Percentiles rank a stretch among this genome's conserved stretches.
These are phyloP conservation scores for Nepenthes gracilis DNA, from an alignment of 148 eudicot species.

Conservation along the genomic window DNA sequence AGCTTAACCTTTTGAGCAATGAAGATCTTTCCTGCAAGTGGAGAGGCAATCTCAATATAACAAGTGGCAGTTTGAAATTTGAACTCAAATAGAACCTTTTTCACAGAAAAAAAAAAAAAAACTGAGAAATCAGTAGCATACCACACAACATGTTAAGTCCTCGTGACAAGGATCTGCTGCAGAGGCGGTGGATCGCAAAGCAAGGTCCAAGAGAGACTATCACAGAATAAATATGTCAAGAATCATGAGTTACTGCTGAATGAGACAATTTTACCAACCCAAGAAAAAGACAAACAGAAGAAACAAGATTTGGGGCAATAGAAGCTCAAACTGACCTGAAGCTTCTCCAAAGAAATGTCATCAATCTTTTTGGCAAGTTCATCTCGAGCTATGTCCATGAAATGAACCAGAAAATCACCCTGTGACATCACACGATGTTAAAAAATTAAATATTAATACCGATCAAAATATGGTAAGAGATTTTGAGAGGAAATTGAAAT, in stretches of 20 bases:
- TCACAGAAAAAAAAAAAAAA: conserved; percentile 1
- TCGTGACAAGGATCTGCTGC: conserved; percentile 96
- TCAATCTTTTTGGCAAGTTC: conserved; percentile 76
- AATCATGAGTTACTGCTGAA: background rate
- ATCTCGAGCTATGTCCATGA: conserved; percentile 96
- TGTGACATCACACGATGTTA: conserved; percentile 15
- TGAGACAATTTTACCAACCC: background rate
- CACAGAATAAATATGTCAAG: conserved; percentile 10
- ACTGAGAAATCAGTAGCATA: conserved; percentile 20
- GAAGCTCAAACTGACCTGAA: conserved; percentile 53
- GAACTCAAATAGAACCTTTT: background rate
- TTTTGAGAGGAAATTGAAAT: no score
- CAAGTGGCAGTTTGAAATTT: background rate
- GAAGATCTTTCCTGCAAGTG: conserved; percentile 69
- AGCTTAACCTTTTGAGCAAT: conserved; percentile 61
- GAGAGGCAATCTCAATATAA: conserved; percentile 9
- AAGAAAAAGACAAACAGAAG: conserved; percentile 3
- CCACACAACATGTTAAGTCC: conserved; percentile 92
- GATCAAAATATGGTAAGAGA: background rate
- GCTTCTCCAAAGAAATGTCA: conserved; percentile 86
- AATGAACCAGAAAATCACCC: conserved; percentile 99
- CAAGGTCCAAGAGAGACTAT: conserved; percentile 95
- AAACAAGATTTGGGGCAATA: background rate
- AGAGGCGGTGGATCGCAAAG: conserved; percentile 91
- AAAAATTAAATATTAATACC: background rate